phyloP scores from a whole-genome alignment of 495 filamentous ascomycete species.

The Astrocystis sublimbata region DNA sequence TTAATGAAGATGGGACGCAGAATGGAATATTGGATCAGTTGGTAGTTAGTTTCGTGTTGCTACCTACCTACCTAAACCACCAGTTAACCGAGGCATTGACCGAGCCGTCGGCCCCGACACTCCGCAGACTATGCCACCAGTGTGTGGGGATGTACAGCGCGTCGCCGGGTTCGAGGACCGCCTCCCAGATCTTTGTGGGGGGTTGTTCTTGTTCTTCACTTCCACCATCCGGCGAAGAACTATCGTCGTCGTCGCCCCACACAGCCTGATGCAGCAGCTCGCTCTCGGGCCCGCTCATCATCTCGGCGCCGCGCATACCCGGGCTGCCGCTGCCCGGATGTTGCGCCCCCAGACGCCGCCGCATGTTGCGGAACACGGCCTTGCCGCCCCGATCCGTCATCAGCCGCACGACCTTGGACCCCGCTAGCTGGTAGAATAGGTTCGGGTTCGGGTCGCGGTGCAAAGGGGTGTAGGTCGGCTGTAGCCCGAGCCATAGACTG shows the following conservation, averaged over 20 bases:
- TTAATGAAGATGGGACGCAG: too few species aligned
- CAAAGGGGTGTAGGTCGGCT: constrained; percentile 84
- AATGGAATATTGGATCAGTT: too few species aligned
- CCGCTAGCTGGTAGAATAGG: constrained; percentile 80
- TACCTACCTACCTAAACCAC: constrained; percentile 67
- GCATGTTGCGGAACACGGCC: constrained; percentile 59
- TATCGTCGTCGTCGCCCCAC: constrained; percentile 54
- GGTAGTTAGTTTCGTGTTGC: not conserved
- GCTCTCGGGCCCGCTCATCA: constrained; percentile 82
- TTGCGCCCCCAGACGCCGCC: constrained; percentile 48
- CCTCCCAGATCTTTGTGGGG: constrained; percentile 43
- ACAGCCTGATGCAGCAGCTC: constrained; percentile 64
- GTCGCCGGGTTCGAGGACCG: constrained; percentile 64
- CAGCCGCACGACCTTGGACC: constrained; percentile 72
- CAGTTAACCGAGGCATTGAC: constrained; percentile 71
- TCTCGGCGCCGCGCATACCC: constrained; percentile 76
- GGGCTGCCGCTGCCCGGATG: constrained; percentile 52
- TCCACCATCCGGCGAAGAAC: not conserved
- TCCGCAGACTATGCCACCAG: constrained; percentile 96
- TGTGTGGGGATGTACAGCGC: constrained; percentile 84
- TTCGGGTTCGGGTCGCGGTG: constrained; percentile 96
- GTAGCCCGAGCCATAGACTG: constrained; percentile 84
- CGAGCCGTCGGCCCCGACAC: constrained; percentile 40
- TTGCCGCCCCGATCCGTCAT: constrained; percentile 62
- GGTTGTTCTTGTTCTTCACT: too few species aligned